Evolutionary conservation across 768 basidiomycete genomes (phyloP).

Genomic region (Lepiota venenata): DNA sequence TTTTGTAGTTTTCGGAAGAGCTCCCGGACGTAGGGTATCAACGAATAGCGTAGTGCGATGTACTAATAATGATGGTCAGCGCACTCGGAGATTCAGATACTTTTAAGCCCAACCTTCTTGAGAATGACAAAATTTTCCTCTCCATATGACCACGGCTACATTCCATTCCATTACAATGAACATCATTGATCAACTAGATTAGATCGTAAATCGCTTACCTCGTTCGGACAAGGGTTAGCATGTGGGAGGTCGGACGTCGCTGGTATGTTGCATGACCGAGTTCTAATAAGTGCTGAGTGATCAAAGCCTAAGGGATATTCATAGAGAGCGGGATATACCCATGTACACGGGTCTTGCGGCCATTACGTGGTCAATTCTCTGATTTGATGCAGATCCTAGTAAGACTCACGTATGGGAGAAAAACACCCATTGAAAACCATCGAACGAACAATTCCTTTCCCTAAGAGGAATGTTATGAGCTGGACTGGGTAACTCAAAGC

Average conservation of each 20-base stretch:
- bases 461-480: conserved; percentile 10
- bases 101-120: conserved; percentile 22
- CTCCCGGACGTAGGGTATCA: conserved; percentile 27
- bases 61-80: conserved; percentile 19
- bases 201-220: conserved; percentile 16
- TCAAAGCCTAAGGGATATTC: background rate
- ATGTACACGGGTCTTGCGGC: conserved; percentile 6
- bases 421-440: conserved; percentile 34
- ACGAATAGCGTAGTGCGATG: conserved; percentile 33
- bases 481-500: background rate
- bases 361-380: background rate
- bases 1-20: conserved; percentile 29
- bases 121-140: conserved; percentile 31
- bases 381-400: too few relatives aligned
- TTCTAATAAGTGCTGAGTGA: conserved; percentile 15
- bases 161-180: background rate
- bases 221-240: conserved; percentile 33
- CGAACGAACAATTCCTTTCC: conserved; percentile 31
- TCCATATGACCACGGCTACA: conserved; percentile 36
- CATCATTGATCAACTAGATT: background rate
- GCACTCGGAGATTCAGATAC: background rate
- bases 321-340: background rate
- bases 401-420: conserved; percentile 31
- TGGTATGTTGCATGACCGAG: conserved; percentile 24
- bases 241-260: conserved; percentile 16